Base-by-base conservation (phyloP, 768 basidiomycete genomes). In the Dentipellis sp. region DNA sequence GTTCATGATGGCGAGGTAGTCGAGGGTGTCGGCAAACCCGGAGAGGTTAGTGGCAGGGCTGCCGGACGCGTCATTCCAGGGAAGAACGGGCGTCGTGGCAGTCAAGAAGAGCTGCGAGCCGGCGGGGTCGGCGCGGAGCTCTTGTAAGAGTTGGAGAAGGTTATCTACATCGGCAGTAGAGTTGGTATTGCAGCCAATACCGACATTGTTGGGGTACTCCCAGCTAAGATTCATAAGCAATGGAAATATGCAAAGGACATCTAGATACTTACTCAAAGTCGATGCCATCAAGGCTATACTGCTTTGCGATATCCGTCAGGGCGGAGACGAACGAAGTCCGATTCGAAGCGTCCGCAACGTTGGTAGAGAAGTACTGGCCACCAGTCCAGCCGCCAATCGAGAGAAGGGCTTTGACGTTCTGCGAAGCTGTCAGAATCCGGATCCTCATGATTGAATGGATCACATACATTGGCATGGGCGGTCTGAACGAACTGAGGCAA, bases 1-100 rank as follows among this genome's bases (percentile, higher is more conserved):
- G 67, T 81, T 83, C 86, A 88, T 88, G 52, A 85, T 71, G 14
- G 60, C 76, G 57, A 94, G 82, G 73, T 82, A 88, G 66, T 95
- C 89, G 46, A 95, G 76, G 14, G 81, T 77, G 12, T 74, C 56
- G 3, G 84, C 83, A 63, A 89, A 94, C 0, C 62, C 77, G 1
- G 81, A 78, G 34, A 92, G 82, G 64, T 91, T 77, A 3, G 72
- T 67, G 60, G 82, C 69, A 0, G 89, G 83, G 6, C 58, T 65
- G 8, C 84, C 84, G 40, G 76, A 73, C 2, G 77, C 45, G 40
- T 78, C 88, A 2, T 73, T 68, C 72, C 86, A 97, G 2, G 92
- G 87, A 35, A 64, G 72, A 58, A 84, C 74, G 52, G 82, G 75
- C 14, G 81, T 79, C 2, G 92, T 89, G 3, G 86, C 84, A 19